Percentiles rank a stretch among this genome's conserved stretches.
phyloP scores from a whole-genome alignment of 2,329 filamentous ascomycete genomes.

The Nannizziopsis arthrosporioides region DNA sequence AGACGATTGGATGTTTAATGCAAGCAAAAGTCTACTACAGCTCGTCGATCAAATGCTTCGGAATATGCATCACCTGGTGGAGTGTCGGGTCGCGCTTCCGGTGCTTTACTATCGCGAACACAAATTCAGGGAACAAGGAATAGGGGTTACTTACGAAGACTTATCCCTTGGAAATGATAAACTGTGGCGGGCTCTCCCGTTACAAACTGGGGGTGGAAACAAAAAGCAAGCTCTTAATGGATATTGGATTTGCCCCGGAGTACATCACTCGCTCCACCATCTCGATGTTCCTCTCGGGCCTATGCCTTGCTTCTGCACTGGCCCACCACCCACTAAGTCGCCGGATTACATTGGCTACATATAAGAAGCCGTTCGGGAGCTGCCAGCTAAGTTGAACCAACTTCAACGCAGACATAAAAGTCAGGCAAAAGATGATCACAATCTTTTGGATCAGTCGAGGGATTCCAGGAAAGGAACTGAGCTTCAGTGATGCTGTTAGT shows the following conservation, averaged over 20 bases:
- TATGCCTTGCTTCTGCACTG: no score
- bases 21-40: slow-evolving; percentile 6
- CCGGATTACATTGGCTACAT: background rate
- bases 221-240: background rate
- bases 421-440: slow-evolving; percentile 2
- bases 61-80: background rate
- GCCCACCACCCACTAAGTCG: background rate
- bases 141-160: background rate
- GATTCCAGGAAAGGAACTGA: slow-evolving; percentile 10
- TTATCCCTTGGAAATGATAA: background rate
- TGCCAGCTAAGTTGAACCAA: background rate
- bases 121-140: slow-evolving; percentile 7
- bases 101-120: background rate
- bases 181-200: slow-evolving; percentile 1
- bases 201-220: background rate
- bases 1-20: background rate
- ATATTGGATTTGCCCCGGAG: background rate
- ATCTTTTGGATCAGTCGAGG: background rate
- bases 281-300: no score
- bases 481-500: background rate
- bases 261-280: background rate
- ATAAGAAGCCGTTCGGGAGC: background rate
- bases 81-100: background rate
- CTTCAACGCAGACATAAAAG: slow-evolving; percentile 9
- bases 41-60: slow-evolving; percentile 4